Evolutionary conservation across 352 stramenopile species (phyloP), one percentile per base, ranked within the genome.

Genomic region (Pythium inflatum): DNA sequence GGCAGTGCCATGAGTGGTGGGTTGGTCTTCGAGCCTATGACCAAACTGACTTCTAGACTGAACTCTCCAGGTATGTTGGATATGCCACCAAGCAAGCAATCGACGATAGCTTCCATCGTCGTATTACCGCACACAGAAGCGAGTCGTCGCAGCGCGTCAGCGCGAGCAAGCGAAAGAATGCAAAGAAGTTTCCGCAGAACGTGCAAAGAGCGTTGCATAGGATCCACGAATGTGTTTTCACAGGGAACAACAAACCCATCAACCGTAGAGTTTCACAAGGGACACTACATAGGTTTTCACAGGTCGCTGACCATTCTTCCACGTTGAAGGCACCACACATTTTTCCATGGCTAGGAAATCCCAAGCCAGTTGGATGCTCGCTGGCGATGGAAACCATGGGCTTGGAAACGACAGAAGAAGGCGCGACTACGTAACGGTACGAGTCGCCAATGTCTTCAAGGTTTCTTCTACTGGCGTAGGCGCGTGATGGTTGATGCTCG

Each of bases 171-270:
- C 16, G 9, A 59, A 59, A 45, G 30, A 59, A 45, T 48, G 55
- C 24, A 38, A 20, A 31, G 48, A 66, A 66, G 45, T 25, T 66
- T 66, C 59, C 46, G 49, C 33, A 58, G 59, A 66, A 66, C 31
- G 28, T 33, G 53, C 31, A 24, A 13, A 27, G 14, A 34, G 36
- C 9, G 16, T 9, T 43, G 9, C 36, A 43, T 43, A 34, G 14
- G 14, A 56, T 25, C 20, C 12, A 65, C 20, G 18, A 18, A 65
- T 65, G 13, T 2, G 6, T 65, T 65, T 41, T 46, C 20, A 57
- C 18, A 65, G 58, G 58, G 55, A 12, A n/a, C n/a, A n/a, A n/a
- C n/a, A n/a, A n/a, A 43, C 36, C 16, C 36, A 9, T 16, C 36
- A 43, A 43, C 36, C 9, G 36, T 43, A 9, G 36, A 16, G 9